Evolutionary conservation across 116 monocot species (phyloP).

Genomic region (Papilionanthe hybrid): DNA sequence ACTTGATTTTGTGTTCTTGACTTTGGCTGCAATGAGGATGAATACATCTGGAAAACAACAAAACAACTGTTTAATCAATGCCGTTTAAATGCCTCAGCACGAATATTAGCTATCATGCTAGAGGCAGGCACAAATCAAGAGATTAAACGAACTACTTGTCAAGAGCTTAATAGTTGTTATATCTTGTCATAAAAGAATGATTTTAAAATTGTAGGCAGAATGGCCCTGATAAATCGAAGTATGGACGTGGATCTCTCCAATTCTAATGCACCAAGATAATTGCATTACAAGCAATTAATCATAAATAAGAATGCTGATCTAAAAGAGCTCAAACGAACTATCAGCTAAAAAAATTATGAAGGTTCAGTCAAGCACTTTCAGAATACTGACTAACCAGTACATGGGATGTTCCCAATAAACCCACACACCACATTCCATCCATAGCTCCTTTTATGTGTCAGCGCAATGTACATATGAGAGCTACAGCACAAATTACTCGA

Average conservation of each 20-base stretch:
- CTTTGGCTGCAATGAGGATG: conserved; percentile 31
- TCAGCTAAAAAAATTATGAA: not conserved
- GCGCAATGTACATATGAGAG: not conserved
- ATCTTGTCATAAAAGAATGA: not conserved
- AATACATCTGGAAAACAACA: conserved; percentile 45
- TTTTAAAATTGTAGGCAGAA: not conserved
- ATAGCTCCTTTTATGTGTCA: not conserved
- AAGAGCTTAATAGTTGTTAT: not conserved
- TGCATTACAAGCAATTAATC: conserved; percentile 1
- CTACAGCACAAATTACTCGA: not conserved
- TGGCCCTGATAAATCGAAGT: not conserved
- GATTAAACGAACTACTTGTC: not conserved
- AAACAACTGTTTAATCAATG: not conserved
- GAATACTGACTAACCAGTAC: not conserved
- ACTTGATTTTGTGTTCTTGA: conserved; percentile 84
- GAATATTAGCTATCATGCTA: not conserved
- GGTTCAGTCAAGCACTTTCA: not conserved
- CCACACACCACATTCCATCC: not conserved
- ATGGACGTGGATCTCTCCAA: not conserved
- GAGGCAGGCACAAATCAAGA: not conserved
- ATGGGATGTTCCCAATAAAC: not conserved
- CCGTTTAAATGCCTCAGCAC: not conserved
- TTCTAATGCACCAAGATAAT: not conserved
- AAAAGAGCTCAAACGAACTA: not conserved
- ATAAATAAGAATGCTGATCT: not conserved